A percentile compares a stretch with the other conserved stretches of the same genome.
Evolutionary conservation across 2,329 filamentous ascomycete genomes (phyloP).

Genomic region (Ophiostoma pallidulum): DNA sequence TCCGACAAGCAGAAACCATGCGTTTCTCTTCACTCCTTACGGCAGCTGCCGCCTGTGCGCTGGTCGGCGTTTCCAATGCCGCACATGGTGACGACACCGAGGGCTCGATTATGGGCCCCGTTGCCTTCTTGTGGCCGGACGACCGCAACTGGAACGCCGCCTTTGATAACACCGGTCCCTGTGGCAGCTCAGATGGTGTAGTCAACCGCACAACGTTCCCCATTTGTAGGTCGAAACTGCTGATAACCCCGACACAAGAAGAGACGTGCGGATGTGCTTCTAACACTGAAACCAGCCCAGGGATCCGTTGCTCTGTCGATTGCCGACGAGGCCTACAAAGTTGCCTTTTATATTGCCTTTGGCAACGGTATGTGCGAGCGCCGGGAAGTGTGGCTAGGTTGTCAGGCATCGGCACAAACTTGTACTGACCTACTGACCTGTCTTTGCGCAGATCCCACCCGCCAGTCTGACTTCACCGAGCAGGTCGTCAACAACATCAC

Average conservation of each 20-base stretch:
- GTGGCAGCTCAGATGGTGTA: conserved; percentile 36
- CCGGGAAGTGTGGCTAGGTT: too few relatives aligned
- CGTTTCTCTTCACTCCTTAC: conserved; percentile 4
- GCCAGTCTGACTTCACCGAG: conserved; percentile 24
- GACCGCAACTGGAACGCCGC: conserved; percentile 40
- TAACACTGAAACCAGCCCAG: too few relatives aligned
- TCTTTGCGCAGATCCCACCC: conserved; percentile 20
- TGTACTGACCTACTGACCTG: neutral
- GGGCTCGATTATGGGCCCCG: conserved; percentile 39
- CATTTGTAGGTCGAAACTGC: conserved; percentile 26
- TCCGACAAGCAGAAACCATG: neutral
- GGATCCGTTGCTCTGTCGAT: conserved; percentile 16
- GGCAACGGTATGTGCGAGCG: conserved; percentile 29
- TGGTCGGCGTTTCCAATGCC: conserved; percentile 5
- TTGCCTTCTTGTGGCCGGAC: conserved; percentile 45
- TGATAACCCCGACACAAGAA: neutral
- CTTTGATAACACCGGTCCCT: conserved; percentile 42
- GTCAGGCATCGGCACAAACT: too few relatives aligned
- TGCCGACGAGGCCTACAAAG: conserved; percentile 17
- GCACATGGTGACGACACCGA: conserved; percentile 21
- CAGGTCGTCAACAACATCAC: conserved; percentile 23
- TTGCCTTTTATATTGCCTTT: conserved; percentile 20
- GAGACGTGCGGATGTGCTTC: too few relatives aligned
- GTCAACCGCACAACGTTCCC: conserved; percentile 42
- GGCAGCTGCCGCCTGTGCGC: neutral